Evolutionary conservation across 1,284 basidiomycete genomes (phyloP).

Genomic region (Macrocybe sp.): DNA sequence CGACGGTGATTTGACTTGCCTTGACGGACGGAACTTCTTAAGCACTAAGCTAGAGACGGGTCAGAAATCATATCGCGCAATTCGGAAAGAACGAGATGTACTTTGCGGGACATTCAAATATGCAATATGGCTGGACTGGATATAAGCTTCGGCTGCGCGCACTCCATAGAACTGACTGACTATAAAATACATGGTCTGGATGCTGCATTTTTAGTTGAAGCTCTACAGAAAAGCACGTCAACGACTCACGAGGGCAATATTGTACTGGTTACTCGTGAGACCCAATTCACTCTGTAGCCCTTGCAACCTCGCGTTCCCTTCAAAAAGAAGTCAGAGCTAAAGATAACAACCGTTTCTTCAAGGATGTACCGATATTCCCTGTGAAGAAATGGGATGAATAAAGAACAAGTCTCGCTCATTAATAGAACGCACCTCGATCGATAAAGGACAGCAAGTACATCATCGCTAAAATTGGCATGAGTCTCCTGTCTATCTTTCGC

Average conservation of each 20-base stretch:
- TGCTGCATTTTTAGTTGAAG: not conserved
- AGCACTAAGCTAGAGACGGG: constrained; percentile 12
- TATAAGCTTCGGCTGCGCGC: not conserved
- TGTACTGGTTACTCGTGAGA: constrained; percentile 55
- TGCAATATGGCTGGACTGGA: constrained; percentile 47
- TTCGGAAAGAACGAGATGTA: constrained; percentile 16
- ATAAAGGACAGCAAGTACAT: constrained; percentile 66
- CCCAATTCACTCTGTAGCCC: constrained; percentile 49
- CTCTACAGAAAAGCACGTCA: not conserved
- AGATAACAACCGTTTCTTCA: not conserved
- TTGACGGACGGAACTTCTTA: constrained; percentile 18
- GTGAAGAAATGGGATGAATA: not conserved
- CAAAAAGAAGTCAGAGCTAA: not conserved
- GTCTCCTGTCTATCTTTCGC: constrained; percentile 56
- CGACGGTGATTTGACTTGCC: constrained; percentile 2
- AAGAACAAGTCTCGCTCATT: not conserved
- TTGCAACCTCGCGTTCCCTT: constrained; percentile 64
- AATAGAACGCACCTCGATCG: constrained; percentile 44
- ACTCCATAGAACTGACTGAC: constrained; percentile 29
- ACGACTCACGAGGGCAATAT: constrained; percentile 53
- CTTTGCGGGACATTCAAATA: constrained; percentile 62
- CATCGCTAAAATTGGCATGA: constrained; percentile 60
- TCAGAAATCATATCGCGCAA: not conserved
- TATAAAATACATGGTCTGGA: constrained; percentile 66
- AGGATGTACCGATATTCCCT: constrained; percentile 51